Base-by-base conservation (phyloP, 148 eudicot genomes). In the Pharnaceum exiguum region DNA sequence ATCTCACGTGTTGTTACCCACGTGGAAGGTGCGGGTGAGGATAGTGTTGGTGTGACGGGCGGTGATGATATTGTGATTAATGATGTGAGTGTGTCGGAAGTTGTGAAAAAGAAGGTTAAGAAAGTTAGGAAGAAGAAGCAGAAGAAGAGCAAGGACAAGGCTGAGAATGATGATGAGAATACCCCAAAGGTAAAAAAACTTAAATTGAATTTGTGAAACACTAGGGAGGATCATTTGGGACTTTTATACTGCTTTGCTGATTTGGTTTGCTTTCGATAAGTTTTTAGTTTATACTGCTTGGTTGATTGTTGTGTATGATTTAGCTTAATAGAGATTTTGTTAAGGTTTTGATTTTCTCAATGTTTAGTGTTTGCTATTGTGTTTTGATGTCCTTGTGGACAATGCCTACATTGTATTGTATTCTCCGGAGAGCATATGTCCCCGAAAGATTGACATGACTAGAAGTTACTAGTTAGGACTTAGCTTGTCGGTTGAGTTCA, bases 1-100 rank as follows among this genome's bases (percentile, higher is more conserved):
- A 77, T 71, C 75, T 59, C 68, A 19, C 86, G 86, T 18, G 72
- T n/a, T n/a, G n/a, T n/a, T n/a, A n/a, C n/a, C n/a, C n/a, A n/a
- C n/a, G n/a, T n/a, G n/a, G n/a, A n/a, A n/a, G n/a, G n/a, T 9
- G 64, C 18, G 32, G 27, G 30, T 19, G 57, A 36, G 25, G 67
- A 26, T 61, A 27, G 25, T 13, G 51, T 4, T 17, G 22, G 36
- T 32, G 68, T 17, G 22, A 42, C 44, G 1, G 60, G 13, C 21
- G 47, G 7, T 13, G 66, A 65, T 7, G 74, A 54, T 27, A 51
- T 46, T 12, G 59, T 74, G 18, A 57, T 58, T 15, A 24, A 35
- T 33, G 75, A 70, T 19, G 24, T 56, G 50, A 68, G 33, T 28
- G 45, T 17, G 37, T 46, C 51, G 62, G 70, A 59, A 26, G 40